Percentiles rank a stretch among this genome's conserved stretches.
Conservation (phyloP, 805 yeast species). For the Schizosaccharomyces octosporus region DNA sequence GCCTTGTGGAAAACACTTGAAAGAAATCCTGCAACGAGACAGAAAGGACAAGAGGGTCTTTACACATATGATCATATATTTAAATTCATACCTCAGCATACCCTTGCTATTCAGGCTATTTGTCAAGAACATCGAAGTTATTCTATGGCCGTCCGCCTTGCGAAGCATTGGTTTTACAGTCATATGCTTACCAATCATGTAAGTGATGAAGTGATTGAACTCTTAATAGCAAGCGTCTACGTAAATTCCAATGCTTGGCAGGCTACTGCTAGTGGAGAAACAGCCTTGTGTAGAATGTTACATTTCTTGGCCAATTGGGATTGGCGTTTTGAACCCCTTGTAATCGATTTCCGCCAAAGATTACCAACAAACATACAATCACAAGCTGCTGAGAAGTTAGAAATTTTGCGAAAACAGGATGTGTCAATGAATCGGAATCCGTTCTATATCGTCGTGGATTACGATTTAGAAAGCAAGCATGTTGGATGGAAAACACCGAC, state of each 20-base stretch:
- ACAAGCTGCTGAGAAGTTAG: slow-evolving; percentile 11
- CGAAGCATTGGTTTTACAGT: slow-evolving; percentile 73
- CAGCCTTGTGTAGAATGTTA: slow-evolving; percentile 58
- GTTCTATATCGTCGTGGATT: slow-evolving; percentile 37
- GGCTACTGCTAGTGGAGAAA: slow-evolving; percentile 51
- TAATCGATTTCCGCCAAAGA: slow-evolving; percentile 17
- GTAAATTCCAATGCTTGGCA: slow-evolving; percentile 71
- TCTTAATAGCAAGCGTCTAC: slow-evolving; percentile 61
- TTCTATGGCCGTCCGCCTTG: slow-evolving; percentile 57
- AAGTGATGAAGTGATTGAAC: slow-evolving; percentile 56
- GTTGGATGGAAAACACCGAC: slow-evolving; percentile 42
- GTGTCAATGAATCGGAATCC: slow-evolving; percentile 63
- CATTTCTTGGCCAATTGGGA: slow-evolving; percentile 64
- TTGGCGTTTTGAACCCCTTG: slow-evolving; percentile 73
- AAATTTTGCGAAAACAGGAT: slow-evolving; percentile 31
- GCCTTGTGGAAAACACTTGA: slow-evolving; percentile 25
- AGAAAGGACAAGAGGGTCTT: slow-evolving; percentile 22
- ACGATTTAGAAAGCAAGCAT: slow-evolving; percentile 71
- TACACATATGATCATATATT: neutral
- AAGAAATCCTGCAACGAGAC: neutral
- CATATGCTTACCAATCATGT: slow-evolving; percentile 54
- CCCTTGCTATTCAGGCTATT: slow-evolving; percentile 49
- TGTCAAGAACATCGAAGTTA: slow-evolving; percentile 47
- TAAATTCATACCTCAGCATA: slow-evolving; percentile 21
- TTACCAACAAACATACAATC: slow-evolving; percentile 5